These are phyloP conservation scores for Camelina hispida DNA, from an alignment of 345 rosid genomes.

Conservation along the genomic window DNA sequence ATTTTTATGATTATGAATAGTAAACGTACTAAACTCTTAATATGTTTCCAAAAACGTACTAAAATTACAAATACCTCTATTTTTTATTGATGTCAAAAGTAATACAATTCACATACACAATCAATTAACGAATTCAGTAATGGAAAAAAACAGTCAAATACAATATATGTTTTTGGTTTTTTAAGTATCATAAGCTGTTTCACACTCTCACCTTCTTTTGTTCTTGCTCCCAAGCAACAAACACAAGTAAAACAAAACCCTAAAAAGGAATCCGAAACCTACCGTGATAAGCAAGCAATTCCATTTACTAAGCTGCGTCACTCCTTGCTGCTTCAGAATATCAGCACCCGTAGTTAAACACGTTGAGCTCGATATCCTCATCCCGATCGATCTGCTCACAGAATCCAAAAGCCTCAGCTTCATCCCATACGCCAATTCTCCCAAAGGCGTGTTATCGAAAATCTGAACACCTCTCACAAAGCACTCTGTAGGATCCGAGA, in stretches of 20 bases:
- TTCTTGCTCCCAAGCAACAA: slow-evolving; percentile 86
- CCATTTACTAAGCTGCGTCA: slow-evolving; percentile 75
- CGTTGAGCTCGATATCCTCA: slow-evolving; percentile 59
- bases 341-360: slow-evolving; percentile 77
- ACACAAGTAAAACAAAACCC: slow-evolving; percentile 72
- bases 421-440: slow-evolving; percentile 45
- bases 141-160: background rate
- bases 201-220: slow-evolving; percentile 59
- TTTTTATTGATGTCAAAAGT: slow-evolving; percentile 1
- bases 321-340: slow-evolving; percentile 60
- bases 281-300: slow-evolving; percentile 75
- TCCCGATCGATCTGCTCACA: slow-evolving; percentile 60
- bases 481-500: slow-evolving; percentile 62
- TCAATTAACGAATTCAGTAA: slow-evolving; percentile 15
- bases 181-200: background rate
- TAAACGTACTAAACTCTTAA: no score
- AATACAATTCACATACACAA: slow-evolving; percentile 13
- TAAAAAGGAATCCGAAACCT: slow-evolving; percentile 83
- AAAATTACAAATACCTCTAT: no score
- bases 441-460: slow-evolving; percentile 75
- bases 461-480: slow-evolving; percentile 74
- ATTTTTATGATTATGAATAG: no score
- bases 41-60: no score
- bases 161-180: slow-evolving; percentile 11
- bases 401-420: slow-evolving; percentile 60